Evolutionary conservation across 2,329 filamentous ascomycete genomes (phyloP), one percentile per base, ranked within the genome.

Genomic region (Colletotrichum phormii): DNA sequence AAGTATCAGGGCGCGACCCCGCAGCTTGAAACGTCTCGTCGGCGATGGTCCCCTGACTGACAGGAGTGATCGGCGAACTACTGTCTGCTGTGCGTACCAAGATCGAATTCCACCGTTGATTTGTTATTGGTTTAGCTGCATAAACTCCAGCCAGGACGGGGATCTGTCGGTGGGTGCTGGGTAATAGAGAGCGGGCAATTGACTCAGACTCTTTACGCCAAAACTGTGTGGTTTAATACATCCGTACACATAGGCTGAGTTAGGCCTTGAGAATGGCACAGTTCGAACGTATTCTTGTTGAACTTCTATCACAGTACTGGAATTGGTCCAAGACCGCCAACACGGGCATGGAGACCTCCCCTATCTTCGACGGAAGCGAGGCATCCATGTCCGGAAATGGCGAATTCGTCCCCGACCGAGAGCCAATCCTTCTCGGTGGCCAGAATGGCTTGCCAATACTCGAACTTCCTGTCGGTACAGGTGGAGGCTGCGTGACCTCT

Each of bases 401-500:
- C 6, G 78, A 72, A 13, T 77, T 67, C 59, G 75, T 80, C 31
- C 72, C 78, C 0, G 53, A 76, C 58, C 67, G 77, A 18, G 69
- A 73, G 4, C 76, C 77, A 26, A 74, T 79, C 6, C 68, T 77
- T 3, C 73, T 79, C 13, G 83, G 76, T 33, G 75, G 75, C 29
- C 74, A 74, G 7, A 82, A 73, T 22, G 76, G 75, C 3, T 74
- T 80, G 2, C 76, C 75, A 6, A 74, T 77, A 1, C 49, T 81
- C 26, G 72, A 73, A 33, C 77, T 88, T 11, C 84, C 86, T 0
- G 81, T 86, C 0, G 89, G 87, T 7, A 81, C 80, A 1, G 89
- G 90, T 4, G 89, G 89, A 51, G 89, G 89, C 29, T 90, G 88
- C 76, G 82, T 91, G 3, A 81, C 78, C 15, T 82, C 80, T 0